These are phyloP conservation scores for Wickerhamiella occidentalis DNA, from an alignment of 805 yeast species.

Conservation along the genomic window DNA sequence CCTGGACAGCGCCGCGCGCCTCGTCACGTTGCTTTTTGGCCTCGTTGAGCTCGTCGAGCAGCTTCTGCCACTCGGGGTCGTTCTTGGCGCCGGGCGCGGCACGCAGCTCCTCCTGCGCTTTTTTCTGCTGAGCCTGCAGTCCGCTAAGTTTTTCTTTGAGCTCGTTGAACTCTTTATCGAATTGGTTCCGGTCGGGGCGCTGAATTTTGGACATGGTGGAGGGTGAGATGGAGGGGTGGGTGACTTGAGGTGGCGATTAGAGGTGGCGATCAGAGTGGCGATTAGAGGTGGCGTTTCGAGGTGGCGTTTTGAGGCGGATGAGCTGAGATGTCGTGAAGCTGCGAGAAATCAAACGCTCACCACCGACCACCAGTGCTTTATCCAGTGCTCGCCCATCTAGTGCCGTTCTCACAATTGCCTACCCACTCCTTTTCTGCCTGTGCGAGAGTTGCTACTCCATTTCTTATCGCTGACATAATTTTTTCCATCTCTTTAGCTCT, in stretches of 20 bases:
- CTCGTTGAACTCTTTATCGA: constrained; percentile 22
- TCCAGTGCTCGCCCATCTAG: too few relatives aligned
- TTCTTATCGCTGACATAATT: background rate
- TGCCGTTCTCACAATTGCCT: too few relatives aligned
- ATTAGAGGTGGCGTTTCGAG: background rate
- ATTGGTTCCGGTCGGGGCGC: constrained; percentile 25
- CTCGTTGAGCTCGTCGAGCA: constrained; percentile 36
- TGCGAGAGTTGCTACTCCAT: too few relatives aligned
- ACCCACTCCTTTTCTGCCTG: too few relatives aligned
- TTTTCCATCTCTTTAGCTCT: background rate
- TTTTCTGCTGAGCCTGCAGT: constrained; percentile 21
- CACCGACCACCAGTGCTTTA: too few relatives aligned
- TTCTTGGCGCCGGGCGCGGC: constrained; percentile 16
- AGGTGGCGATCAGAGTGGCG: background rate
- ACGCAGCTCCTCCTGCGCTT: constrained; percentile 22
- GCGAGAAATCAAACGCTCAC: too few relatives aligned
- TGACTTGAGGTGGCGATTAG: background rate
- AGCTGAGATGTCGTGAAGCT: background rate
- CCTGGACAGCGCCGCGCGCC: constrained; percentile 36
- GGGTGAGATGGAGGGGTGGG: background rate
- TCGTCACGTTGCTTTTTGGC: constrained; percentile 37
- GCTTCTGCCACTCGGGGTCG: constrained; percentile 41
- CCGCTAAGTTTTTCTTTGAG: constrained; percentile 23
- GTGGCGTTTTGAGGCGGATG: background rate
- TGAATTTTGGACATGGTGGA: background rate